Evolutionary conservation across 2,329 filamentous ascomycete species (phyloP).

Genomic region (Botrytis sinoallii): DNA sequence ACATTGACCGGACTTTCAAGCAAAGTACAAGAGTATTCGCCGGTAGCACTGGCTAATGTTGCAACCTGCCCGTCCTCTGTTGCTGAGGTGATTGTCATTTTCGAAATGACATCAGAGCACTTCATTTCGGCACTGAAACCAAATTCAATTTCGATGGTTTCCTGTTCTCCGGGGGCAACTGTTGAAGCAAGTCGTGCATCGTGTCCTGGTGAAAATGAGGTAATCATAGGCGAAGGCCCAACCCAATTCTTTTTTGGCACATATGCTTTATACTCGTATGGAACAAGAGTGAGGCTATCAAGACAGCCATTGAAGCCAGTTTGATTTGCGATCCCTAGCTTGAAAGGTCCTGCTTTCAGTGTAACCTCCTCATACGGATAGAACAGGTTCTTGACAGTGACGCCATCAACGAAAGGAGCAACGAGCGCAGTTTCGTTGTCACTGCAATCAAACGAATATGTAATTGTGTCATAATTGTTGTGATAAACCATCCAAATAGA

Average conservation of each 20-base stretch:
- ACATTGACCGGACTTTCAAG: slow-evolving; percentile 39
- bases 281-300: slow-evolving; percentile 50
- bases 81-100: slow-evolving; percentile 51
- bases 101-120: slow-evolving; percentile 51
- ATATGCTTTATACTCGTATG: slow-evolving; percentile 56
- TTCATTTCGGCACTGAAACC: slow-evolving; percentile 61
- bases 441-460: slow-evolving; percentile 56
- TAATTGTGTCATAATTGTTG: slow-evolving; percentile 47
- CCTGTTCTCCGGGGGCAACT: slow-evolving; percentile 40
- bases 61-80: slow-evolving; percentile 47
- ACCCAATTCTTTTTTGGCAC: slow-evolving; percentile 51
- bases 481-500: slow-evolving; percentile 51
- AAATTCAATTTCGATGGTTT: slow-evolving; percentile 50
- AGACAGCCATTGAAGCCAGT: slow-evolving; percentile 53
- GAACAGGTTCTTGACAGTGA: slow-evolving; percentile 60
- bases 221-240: slow-evolving; percentile 54
- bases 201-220: slow-evolving; percentile 56
- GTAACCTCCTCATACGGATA: slow-evolving; percentile 56
- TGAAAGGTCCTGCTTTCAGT: slow-evolving; percentile 46
- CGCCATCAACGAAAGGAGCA: slow-evolving; percentile 52
- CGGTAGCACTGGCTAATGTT: slow-evolving; percentile 43
- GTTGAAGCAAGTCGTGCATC: slow-evolving; percentile 54
- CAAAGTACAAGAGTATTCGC: slow-evolving; percentile 42
- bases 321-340: slow-evolving; percentile 48
- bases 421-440: slow-evolving; percentile 47